These are phyloP conservation scores for Phytophthora cryptogea DNA, from an alignment of 352 stramenopile species.

Conservation along the genomic window DNA sequence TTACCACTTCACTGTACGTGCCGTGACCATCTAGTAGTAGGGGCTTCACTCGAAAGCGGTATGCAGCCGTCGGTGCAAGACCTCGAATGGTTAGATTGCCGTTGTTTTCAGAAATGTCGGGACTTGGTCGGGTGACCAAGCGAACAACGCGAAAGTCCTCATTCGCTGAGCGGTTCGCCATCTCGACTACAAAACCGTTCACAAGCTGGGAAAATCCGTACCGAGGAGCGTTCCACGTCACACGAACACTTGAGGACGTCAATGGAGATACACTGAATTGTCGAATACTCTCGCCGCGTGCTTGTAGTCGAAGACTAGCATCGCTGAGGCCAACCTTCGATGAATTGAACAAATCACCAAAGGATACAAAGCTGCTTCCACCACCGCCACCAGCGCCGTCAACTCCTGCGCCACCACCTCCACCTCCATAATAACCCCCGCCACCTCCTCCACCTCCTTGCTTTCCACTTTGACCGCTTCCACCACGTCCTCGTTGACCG, in stretches of 20 bases:
- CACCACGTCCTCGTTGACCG: conserved; percentile 44
- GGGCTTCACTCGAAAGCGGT: conserved; percentile 61
- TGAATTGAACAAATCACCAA: conserved; percentile 23
- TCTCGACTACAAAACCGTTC: conserved; percentile 57
- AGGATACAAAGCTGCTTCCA: conserved; percentile 59
- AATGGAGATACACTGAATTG: conserved; percentile 23
- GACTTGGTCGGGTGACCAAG: conserved; percentile 27
- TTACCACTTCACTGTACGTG: conserved; percentile 39
- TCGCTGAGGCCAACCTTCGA: conserved; percentile 15
- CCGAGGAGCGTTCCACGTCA: conserved; percentile 46
- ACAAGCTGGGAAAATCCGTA: conserved; percentile 50
- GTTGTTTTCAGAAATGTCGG: conserved; percentile 6
- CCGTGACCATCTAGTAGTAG: conserved; percentile 47
- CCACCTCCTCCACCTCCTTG: conserved; percentile 81
- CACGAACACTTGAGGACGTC: conserved; percentile 43
- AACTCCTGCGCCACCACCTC: conserved; percentile 62
- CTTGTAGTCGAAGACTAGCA: conserved; percentile 20
- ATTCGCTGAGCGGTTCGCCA: conserved; percentile 58
- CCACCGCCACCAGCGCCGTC: conserved; percentile 67
- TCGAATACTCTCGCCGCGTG: conserved; percentile 29
- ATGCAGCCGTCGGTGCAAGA: conserved; percentile 39
- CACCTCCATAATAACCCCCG: conserved; percentile 75
- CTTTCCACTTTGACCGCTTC: conserved; percentile 74
- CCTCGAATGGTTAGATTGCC: conserved; percentile 30
- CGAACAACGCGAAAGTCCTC: conserved; percentile 60